A percentile compares a stretch with the other conserved stretches of the same genome.
Evolutionary conservation across 2,329 filamentous ascomycete species (phyloP).

Genomic region (Calonectria henricotiae): DNA sequence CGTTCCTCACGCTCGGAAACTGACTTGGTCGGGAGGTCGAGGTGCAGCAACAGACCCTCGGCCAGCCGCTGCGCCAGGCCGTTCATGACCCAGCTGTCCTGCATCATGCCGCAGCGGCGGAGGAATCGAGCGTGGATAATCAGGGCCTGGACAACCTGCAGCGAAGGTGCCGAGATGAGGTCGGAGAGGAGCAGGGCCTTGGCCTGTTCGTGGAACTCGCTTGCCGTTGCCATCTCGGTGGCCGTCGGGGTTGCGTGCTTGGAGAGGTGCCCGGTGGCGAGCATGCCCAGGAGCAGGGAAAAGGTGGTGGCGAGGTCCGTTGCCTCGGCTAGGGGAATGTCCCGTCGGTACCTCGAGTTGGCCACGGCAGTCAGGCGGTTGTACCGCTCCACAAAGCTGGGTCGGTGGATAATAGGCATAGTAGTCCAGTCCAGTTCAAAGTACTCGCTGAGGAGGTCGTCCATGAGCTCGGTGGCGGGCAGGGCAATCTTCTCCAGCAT

Average conservation of each 20-base stretch:
- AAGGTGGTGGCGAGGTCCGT: constrained; percentile 51
- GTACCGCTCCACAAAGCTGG: constrained; percentile 50
- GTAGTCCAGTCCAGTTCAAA: constrained; percentile 51
- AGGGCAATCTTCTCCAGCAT: constrained; percentile 53
- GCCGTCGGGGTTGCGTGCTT: constrained; percentile 36
- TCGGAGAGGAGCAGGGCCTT: constrained; percentile 48
- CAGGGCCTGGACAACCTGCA: constrained; percentile 49
- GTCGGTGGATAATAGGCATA: constrained; percentile 49
- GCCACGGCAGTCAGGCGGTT: constrained; percentile 51
- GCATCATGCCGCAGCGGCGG: constrained; percentile 39
- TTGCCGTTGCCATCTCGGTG: constrained; percentile 36
- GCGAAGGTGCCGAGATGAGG: constrained; percentile 44
- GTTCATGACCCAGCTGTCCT: constrained; percentile 50
- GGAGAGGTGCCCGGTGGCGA: constrained; percentile 49
- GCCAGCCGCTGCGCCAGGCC: constrained; percentile 50
- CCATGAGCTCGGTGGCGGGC: constrained; percentile 50
- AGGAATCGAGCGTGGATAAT: constrained; percentile 50
- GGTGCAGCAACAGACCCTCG: constrained; percentile 48
- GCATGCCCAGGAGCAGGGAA: constrained; percentile 49
- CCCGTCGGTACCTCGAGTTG: constrained; percentile 52
- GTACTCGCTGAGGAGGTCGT: constrained; percentile 50
- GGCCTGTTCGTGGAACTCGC: constrained; percentile 50
- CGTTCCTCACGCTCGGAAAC: constrained; percentile 48
- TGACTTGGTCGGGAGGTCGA: constrained; percentile 47
- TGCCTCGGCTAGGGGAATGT: constrained; percentile 51